Evolutionary conservation across 2,329 filamentous ascomycete genomes (phyloP).

Genomic region (Neofusicoccum ribis): DNA sequence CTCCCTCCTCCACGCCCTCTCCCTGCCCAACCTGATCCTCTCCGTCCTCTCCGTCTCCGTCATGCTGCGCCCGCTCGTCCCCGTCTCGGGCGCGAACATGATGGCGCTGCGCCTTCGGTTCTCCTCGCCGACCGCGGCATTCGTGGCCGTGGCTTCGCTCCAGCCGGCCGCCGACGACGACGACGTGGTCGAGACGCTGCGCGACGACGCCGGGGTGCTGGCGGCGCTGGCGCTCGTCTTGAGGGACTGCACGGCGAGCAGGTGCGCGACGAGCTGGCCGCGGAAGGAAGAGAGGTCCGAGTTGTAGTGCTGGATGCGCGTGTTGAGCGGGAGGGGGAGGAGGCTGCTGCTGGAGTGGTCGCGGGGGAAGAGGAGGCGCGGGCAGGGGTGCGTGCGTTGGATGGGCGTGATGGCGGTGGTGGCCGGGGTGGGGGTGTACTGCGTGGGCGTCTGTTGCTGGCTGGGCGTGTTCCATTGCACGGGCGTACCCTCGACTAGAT

Average conservation of each 20-base stretch:
- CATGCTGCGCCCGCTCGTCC: constrained; percentile 4
- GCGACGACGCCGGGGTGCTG: constrained; percentile 14
- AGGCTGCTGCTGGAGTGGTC: constrained; percentile 17
- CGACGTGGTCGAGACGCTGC: neutral
- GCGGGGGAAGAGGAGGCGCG: constrained; percentile 9
- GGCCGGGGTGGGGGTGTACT: neutral
- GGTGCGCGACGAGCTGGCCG: constrained; percentile 31
- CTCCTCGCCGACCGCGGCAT: neutral
- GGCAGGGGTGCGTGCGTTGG: constrained; percentile 4
- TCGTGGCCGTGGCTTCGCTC: constrained; percentile 1
- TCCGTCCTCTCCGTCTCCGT: constrained; percentile 9
- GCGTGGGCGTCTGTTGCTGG: neutral
- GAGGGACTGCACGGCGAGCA: constrained; percentile 29
- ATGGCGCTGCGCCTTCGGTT: neutral
- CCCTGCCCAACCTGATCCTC: neutral
- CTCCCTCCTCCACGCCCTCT: constrained; percentile 17
- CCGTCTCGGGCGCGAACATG: neutral
- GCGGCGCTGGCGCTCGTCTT: constrained; percentile 20
- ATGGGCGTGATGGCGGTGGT: neutral
- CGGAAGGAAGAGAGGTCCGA: constrained; percentile 30
- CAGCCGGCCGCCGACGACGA: neutral
- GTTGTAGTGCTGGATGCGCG: constrained; percentile 25
- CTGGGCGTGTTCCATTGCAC: neutral
- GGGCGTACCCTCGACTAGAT: constrained; percentile 15
- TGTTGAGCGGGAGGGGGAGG: constrained; percentile 9